A percentile compares a stretch with the other conserved stretches of the same genome.
Evolutionary conservation across 495 filamentous ascomycete species (phyloP).

Genomic region (Penicillium samsonianum): DNA sequence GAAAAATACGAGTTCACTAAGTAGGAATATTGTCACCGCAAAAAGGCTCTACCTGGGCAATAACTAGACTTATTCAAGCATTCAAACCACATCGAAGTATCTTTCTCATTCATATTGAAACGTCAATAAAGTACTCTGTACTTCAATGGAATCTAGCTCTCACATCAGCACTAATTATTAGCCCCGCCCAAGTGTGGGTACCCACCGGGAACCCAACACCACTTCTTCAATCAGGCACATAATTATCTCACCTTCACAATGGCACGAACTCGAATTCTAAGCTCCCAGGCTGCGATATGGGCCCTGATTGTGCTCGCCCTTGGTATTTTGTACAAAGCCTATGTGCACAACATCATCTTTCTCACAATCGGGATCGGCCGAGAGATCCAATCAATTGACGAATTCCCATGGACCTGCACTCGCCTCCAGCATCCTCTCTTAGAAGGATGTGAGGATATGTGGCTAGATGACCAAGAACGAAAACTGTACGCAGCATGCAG

Average conservation of each 20-base stretch:
- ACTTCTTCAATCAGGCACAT: background rate
- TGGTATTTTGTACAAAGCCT: background rate
- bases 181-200: background rate
- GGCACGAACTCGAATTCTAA: background rate
- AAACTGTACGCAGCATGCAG: slow-evolving; percentile 4
- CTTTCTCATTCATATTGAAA: no score
- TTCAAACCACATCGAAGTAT: no score
- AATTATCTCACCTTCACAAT: background rate
- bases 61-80: no score
- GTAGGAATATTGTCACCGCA: no score
- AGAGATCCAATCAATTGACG: slow-evolving; percentile 28
- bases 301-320: background rate
- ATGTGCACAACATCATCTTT: background rate
- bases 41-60: no score
- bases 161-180: background rate
- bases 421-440: slow-evolving; percentile 36
- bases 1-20: no score
- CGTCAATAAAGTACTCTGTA: no score
- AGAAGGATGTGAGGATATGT: slow-evolving; percentile 44
- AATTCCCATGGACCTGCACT: slow-evolving; percentile 33
- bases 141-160: background rate
- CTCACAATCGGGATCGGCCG: slow-evolving; percentile 21
- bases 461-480: slow-evolving; percentile 35
- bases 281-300: background rate
- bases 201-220: no score